Conservation (phyloP, 352 stramenopile genomes). For the Pythium aquatile region DNA sequence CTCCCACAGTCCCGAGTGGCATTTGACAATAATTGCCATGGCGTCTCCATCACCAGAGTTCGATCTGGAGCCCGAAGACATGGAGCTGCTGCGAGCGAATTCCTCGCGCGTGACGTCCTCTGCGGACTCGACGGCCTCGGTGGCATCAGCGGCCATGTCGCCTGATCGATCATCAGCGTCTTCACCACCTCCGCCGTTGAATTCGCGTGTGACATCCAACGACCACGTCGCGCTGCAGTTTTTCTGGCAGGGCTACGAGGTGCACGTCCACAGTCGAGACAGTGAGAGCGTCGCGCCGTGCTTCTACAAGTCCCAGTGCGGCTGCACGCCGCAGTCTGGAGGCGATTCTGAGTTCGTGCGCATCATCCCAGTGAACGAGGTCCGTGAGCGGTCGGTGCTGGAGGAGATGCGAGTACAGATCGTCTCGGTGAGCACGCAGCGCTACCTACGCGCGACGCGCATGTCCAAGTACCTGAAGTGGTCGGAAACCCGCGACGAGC, state of each 20-base stretch:
- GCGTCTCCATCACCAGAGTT: constrained; percentile 4
- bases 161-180: background rate
- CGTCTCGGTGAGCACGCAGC: constrained; percentile 24
- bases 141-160: constrained; percentile 2
- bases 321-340: constrained; percentile 19
- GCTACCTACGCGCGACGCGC: constrained; percentile 31
- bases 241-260: constrained; percentile 37
- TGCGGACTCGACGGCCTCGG: background rate
- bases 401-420: constrained; percentile 35
- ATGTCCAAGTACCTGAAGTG: constrained; percentile 36
- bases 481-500: constrained; percentile 31
- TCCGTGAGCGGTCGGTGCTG: constrained; percentile 28
- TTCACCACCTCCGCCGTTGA: constrained; percentile 10
- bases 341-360: constrained; percentile 27
- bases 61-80: constrained; percentile 25
- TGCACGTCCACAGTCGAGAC: constrained; percentile 23
- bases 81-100: constrained; percentile 17
- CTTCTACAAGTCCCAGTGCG: constrained; percentile 30
- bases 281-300: constrained; percentile 27
- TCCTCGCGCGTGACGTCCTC: constrained; percentile 3
- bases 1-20: too few species aligned
- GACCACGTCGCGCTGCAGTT: constrained; percentile 33
- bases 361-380: constrained; percentile 29
- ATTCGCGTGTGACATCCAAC: constrained; percentile 29
- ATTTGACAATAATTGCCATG: background rate